Conservation (phyloP, 2,329 filamentous ascomycete genomes). For the Phaeosphaeria sp. region DNA sequence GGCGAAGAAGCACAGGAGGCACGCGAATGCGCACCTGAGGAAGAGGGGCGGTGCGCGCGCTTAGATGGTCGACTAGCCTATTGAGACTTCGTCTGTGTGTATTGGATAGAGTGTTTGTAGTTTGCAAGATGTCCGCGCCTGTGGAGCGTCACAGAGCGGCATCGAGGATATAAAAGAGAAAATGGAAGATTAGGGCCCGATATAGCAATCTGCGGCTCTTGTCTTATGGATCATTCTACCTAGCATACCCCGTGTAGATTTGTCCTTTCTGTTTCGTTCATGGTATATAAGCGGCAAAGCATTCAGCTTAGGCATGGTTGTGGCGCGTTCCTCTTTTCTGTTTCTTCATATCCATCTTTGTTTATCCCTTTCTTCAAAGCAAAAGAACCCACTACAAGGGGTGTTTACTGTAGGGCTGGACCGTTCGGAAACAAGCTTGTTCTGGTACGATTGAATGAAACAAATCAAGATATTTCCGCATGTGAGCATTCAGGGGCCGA, state of each 20-base stretch:
- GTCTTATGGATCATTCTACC: too few relatives aligned
- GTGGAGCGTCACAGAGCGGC: too few relatives aligned
- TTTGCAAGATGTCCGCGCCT: too few relatives aligned
- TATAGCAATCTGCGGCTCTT: too few relatives aligned
- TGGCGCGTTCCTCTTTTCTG: conserved; percentile 34
- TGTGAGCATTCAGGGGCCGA: background rate
- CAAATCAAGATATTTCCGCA: background rate
- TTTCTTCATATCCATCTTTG: conserved; percentile 32
- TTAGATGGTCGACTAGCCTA: conserved; percentile 49
- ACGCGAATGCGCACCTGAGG: conserved; percentile 8
- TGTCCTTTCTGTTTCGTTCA: too few relatives aligned
- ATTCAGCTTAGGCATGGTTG: background rate
- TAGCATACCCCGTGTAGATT: too few relatives aligned
- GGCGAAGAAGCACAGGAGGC: conserved; percentile 26
- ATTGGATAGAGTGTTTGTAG: background rate
- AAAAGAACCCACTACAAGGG: too few relatives aligned
- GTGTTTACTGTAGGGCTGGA: background rate
- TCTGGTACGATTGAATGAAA: background rate
- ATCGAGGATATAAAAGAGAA: too few relatives aligned
- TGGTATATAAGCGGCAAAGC: too few relatives aligned
- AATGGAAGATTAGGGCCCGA: too few relatives aligned
- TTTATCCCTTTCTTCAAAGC: too few relatives aligned
- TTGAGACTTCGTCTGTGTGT: conserved; percentile 11
- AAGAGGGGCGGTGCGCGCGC: background rate
- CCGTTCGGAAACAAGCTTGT: background rate